phyloP scores from a whole-genome alignment of 106 monocot genomes.

The Allium fistulosum region DNA sequence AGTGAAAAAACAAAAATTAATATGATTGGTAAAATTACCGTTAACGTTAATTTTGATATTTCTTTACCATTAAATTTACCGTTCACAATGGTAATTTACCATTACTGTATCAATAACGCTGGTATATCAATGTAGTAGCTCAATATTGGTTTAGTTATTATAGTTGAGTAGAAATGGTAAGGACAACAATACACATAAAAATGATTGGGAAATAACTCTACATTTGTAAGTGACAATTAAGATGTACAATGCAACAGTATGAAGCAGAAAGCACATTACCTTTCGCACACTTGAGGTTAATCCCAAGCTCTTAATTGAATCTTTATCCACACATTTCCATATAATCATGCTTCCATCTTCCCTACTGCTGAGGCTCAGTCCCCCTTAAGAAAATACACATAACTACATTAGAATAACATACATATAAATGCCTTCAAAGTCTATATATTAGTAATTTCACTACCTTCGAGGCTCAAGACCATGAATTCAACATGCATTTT shows the following conservation, averaged over 20 bases:
- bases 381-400: slow-evolving; percentile 25
- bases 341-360: slow-evolving; percentile 8
- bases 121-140: no score
- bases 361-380: slow-evolving; percentile 10
- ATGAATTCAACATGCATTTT: slow-evolving; percentile 80
- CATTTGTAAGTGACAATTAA: background rate
- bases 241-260: background rate
- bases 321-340: slow-evolving; percentile 56
- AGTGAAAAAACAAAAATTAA: no score
- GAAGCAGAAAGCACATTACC: slow-evolving; percentile 22
- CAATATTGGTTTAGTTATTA: no score
- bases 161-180: no score
- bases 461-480: slow-evolving; percentile 56
- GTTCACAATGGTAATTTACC: no score
- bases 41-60: no score
- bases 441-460: background rate
- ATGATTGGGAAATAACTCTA: background rate
- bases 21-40: no score
- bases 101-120: no score
- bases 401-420: background rate
- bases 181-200: background rate
- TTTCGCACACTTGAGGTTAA: slow-evolving; percentile 87
- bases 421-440: background rate
- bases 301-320: slow-evolving; percentile 57
- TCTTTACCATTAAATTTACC: no score